Base-by-base conservation (phyloP, 257 asterid genomes). In the Coffea canephora region DNA sequence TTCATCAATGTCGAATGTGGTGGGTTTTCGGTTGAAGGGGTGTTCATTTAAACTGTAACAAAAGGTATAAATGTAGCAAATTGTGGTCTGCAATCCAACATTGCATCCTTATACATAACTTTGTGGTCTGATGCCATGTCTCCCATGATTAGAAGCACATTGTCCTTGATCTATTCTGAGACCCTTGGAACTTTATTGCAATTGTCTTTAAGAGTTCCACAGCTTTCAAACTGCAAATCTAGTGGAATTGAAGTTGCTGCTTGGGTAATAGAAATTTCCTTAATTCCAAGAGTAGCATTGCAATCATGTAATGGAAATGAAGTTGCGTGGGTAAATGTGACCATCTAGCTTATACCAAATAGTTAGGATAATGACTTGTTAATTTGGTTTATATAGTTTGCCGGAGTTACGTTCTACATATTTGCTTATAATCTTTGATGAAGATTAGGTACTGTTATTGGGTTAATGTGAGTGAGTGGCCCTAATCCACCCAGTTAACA, bases 401-500 rank as follows among this genome's bases (percentile, higher is more conserved):
- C 23, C 34, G 45, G 27, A 76, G 34, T 76, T 61, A 23, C 48
- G 27, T 62, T 19, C 21, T 9, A 25, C 21, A 25, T 27, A 62
- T 14, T 1, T 45, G 34, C n/a, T 13, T 61, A 0, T 4, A 13
- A 23, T 18, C 59, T 59, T 25, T 12, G 70, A 21, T 57, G 36
- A 59, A 54, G 34, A n/a, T 13, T 59, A 34, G 18, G 2, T 21
- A 31, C 49, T 39, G 67, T 25, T 64, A 10, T 55, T 18, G 62
- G 62, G 62, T 55, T 55, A 52, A 34, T 73, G n/a, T 64, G n/a
- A 49, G 66, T 66, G 70, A 80, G 57, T 36, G 23, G 21, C 23
- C 39, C 23, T 25, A 25, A 64, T 41, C 34, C 16, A 59, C 71
- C 75, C 19, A 27, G 27, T 11, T 19, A n/a, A 16, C 39, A 25